These are phyloP conservation scores for Persicaria tinctoria DNA, from an alignment of 148 eudicot species.

Conservation along the genomic window DNA sequence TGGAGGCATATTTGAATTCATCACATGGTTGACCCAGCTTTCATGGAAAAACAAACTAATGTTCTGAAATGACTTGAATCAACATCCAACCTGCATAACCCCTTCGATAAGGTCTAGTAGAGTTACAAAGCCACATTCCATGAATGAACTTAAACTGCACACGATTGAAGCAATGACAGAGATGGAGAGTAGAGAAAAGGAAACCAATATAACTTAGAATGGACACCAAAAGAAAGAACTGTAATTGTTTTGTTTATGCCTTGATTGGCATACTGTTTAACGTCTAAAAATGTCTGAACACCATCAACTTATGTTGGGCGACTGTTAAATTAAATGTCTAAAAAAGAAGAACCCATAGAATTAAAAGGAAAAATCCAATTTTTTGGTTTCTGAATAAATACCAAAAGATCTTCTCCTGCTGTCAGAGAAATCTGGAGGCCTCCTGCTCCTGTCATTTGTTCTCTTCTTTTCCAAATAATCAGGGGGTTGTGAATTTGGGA, in stretches of 20 bases:
- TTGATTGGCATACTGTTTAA: neutral
- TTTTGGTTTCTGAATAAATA: neutral
- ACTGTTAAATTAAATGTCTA: no score
- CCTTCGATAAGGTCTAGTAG: no score
- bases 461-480: neutral
- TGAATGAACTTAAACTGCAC: neutral
- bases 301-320: no score
- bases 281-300: neutral
- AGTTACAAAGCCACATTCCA: no score
- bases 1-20: constrained; percentile 61
- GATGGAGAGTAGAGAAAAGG: neutral
- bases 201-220: neutral
- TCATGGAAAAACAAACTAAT: constrained; percentile 71
- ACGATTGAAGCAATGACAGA: neutral
- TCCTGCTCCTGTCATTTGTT: no score
- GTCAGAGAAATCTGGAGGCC: neutral
- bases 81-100: no score
- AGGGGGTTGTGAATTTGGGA: neutral
- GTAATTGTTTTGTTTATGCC: neutral
- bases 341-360: neutral
- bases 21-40: constrained; percentile 85
- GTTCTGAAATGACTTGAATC: constrained; percentile 13
- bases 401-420: neutral
- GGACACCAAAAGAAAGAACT: neutral
- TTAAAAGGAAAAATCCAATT: neutral